Evolutionary conservation across 1,139 yeast species (phyloP), one percentile per base, ranked within the genome.

Genomic region (Scheffersomyces quercinus): DNA sequence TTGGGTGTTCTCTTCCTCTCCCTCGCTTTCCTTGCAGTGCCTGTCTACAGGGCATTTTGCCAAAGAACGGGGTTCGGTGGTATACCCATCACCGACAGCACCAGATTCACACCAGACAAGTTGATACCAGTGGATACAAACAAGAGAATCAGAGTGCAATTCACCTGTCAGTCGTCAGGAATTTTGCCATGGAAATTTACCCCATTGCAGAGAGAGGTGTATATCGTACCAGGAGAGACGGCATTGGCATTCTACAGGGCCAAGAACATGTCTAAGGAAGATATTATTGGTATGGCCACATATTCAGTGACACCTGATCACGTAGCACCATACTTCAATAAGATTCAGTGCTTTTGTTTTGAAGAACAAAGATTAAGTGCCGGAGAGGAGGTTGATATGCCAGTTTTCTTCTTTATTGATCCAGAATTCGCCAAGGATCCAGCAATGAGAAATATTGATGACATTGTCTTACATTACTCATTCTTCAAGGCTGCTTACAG

Each of bases 371-470:
- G 89, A 63, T 73, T 93, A 52, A 79, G 85, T 45, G 97, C 97
- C 1, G 98, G 98, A 5, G 99, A 95, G 68, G 98, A 93, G 63
- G 96, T 95, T 12, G 99, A 95, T 60, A 93, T 95, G 99, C 99
- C 99, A 0, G 91, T 93, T 13, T 95, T 95, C 70, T 95, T 95
- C 78, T 95, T 95, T 65, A 88, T 95, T 44, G 99, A 95, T 61
- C 99, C 99, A 0, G 99, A 95, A 53, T 93, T 88, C 66, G 96
- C 96, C 37, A 85, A 85, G 50, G 99, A 95, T 62, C 98, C 99
- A 7, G 77, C 83, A 36, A 88, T 93, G 95, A 81, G 95, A 63
- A 86, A 88, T 58, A 84, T 91, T 38, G 95, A 90, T 56, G 97
- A 91, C 61, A 79, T 93, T 38, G 90, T 93, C 20, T 77, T 93